These are phyloP conservation scores for Ascosphaera pollenicola DNA, from an alignment of 2,329 filamentous ascomycete genomes.

Conservation along the genomic window DNA sequence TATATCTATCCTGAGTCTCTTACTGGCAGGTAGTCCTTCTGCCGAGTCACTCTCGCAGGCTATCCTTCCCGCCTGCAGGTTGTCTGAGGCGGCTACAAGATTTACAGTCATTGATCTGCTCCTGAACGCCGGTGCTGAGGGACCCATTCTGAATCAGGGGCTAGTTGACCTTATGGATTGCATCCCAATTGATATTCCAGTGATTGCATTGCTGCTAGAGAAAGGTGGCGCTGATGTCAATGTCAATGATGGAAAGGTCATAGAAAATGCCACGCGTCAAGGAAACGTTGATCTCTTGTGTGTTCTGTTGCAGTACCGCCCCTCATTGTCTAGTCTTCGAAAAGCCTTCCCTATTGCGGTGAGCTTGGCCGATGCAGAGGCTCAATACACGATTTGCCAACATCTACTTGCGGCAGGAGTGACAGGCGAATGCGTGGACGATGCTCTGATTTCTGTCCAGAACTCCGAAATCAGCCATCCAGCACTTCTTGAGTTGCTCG, in stretches of 20 bases:
- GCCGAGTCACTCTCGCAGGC: constrained; percentile 4
- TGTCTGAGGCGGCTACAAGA: constrained; percentile 4
- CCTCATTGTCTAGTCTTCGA: constrained; percentile 3
- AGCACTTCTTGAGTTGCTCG: constrained; percentile 5
- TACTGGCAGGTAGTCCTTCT: constrained; percentile 5
- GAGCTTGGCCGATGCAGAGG: constrained; percentile 1
- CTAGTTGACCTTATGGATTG: constrained; percentile 5
- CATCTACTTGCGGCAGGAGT: constrained; percentile 6
- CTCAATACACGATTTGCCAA: constrained; percentile 5
- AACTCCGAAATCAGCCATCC: constrained; percentile 2
- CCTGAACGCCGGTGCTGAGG: constrained; percentile 5
- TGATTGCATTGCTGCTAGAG: constrained; percentile 5
- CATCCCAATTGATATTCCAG: constrained; percentile 4
- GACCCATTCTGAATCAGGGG: constrained; percentile 4
- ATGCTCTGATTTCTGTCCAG: constrained; percentile 4
- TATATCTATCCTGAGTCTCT: constrained; percentile 4
- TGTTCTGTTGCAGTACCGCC: constrained; percentile 4
- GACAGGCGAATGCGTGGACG: constrained; percentile 4
- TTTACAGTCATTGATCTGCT: constrained; percentile 6
- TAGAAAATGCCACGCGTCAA: constrained; percentile 4
- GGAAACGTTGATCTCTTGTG: constrained; percentile 4
- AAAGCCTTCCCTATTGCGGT: constrained; percentile 4
- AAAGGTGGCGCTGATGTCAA: constrained; percentile 7
- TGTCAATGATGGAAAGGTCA: constrained; percentile 3
- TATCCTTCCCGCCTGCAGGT: constrained; percentile 3